Evolutionary conservation across 1,284 basidiomycete genomes (phyloP).

Genomic region (Puccinia novopanici): DNA sequence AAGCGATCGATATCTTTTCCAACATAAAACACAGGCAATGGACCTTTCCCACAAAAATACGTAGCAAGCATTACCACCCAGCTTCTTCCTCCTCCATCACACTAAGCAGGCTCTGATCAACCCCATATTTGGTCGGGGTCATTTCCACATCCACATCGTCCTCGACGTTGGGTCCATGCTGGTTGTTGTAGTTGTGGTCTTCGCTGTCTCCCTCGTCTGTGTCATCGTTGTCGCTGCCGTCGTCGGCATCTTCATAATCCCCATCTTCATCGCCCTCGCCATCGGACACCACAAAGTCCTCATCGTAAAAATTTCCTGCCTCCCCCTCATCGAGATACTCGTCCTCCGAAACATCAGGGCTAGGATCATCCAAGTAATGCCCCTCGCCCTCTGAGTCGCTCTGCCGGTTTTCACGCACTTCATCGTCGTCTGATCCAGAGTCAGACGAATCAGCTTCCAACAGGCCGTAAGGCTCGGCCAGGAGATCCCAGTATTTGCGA

Average conservation of each 20-base stretch:
- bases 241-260: not conserved
- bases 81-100: not conserved
- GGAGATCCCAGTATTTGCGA: conserved; percentile 13
- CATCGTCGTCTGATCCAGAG: not conserved
- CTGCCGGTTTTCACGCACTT: not conserved
- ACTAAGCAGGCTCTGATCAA: not conserved
- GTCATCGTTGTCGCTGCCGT: not conserved
- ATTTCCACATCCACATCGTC: not conserved
- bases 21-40: too few species aligned
- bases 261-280: not conserved
- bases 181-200: not conserved
- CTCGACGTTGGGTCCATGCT: not conserved
- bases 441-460: not conserved
- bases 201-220: not conserved
- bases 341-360: not conserved
- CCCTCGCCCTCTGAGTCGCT: not conserved
- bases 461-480: conserved; percentile 20
- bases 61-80: not conserved
- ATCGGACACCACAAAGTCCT: not conserved
- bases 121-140: not conserved
- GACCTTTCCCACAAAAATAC: too few species aligned
- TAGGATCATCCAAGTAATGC: not conserved
- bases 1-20: too few species aligned
- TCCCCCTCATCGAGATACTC: not conserved
- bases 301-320: not conserved